phyloP scores from a whole-genome alignment of 73 alveolate species.

The Diophrys sp. region DNA sequence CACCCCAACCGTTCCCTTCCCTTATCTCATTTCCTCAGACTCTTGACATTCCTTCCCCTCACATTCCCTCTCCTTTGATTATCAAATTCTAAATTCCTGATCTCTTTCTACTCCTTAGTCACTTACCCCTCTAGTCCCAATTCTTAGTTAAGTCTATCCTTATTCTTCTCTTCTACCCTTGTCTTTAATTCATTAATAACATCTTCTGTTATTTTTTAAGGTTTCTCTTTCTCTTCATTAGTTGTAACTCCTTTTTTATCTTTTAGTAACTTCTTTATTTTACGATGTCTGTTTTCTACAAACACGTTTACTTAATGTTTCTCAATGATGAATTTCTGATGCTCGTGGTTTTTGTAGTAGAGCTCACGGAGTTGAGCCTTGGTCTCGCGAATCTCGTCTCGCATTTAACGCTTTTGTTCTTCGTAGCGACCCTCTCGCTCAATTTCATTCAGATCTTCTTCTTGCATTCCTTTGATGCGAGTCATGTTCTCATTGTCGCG shows the following conservation, averaged over 20 bases:
- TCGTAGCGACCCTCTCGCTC: neutral
- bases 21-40: too few relatives aligned
- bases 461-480: neutral
- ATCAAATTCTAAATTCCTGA: constrained; percentile 24
- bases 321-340: constrained; percentile 27
- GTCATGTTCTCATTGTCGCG: neutral
- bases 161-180: constrained; percentile 4
- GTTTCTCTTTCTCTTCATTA: neutral
- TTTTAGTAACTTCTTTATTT: constrained; percentile 13
- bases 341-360: neutral
- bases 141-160: constrained; percentile 6
- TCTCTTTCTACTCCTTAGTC: constrained; percentile 9
- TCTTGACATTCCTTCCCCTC: too few relatives aligned
- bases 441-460: neutral
- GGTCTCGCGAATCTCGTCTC: neutral
- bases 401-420: neutral
- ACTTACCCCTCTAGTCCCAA: constrained; percentile 7
- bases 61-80: too few relatives aligned
- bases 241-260: constrained; percentile 19
- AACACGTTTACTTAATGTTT: constrained; percentile 18
- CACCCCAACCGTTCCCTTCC: too few relatives aligned
- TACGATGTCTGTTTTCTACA: constrained; percentile 17
- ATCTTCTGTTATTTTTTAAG: neutral
- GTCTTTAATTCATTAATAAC: neutral
- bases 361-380: neutral